phyloP scores from a whole-genome alignment of 1,139 yeast species.

The Candida smagusa region DNA sequence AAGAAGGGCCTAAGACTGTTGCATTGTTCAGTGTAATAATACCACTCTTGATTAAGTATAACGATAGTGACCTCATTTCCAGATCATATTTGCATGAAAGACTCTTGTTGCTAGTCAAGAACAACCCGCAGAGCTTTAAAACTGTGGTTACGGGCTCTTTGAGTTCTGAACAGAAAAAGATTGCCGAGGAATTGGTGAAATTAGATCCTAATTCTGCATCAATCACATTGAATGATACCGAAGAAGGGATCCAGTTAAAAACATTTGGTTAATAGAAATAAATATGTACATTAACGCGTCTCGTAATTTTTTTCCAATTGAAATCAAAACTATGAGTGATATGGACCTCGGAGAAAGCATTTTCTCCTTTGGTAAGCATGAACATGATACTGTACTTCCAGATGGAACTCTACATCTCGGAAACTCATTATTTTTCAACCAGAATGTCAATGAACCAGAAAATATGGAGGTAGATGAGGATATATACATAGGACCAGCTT shows the following conservation, averaged over 20 bases:
- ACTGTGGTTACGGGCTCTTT: conserved; percentile 38
- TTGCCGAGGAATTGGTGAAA: conserved; percentile 42
- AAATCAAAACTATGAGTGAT: conserved; percentile 2
- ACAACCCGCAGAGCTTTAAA: conserved; percentile 55
- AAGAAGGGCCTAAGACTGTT: conserved; percentile 25
- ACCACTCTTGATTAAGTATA: conserved; percentile 48
- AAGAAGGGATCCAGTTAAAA: conserved; percentile 29
- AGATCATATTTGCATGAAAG: conserved; percentile 47
- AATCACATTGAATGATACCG: conserved; percentile 1
- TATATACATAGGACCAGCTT: conserved; percentile 6
- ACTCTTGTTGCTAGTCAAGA: conserved; percentile 48
- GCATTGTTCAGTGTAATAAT: conserved; percentile 43
- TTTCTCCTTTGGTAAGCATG: conserved; percentile 2
- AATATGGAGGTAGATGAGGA: conserved; percentile 3
- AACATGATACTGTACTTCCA: neutral
- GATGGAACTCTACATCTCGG: conserved; percentile 4
- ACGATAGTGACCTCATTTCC: conserved; percentile 23
- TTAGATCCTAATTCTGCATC: conserved; percentile 2
- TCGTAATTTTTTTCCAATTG: too few species aligned
- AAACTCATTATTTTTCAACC: conserved; percentile 4
- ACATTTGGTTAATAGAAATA: conserved; percentile 21
- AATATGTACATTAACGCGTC: neutral
- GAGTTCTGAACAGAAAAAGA: conserved; percentile 32
- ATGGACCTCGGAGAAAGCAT: conserved; percentile 4
- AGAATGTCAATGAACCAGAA: neutral